A percentile compares a stretch with the other conserved stretches of the same genome.
phyloP scores from a whole-genome alignment of 2,329 filamentous ascomycete species.

The Alternaria dauci region DNA sequence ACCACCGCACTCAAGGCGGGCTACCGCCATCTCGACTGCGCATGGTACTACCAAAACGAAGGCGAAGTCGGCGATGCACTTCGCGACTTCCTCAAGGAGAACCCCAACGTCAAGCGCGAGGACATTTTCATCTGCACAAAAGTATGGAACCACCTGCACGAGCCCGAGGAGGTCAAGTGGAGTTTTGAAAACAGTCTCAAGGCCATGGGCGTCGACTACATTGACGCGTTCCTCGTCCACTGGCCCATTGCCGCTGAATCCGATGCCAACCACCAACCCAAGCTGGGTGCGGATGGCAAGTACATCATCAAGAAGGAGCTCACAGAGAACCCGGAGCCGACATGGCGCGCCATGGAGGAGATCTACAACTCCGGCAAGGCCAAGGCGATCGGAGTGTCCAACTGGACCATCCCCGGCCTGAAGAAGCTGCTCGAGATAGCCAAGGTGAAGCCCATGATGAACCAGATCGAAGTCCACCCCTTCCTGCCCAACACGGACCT shows the following conservation, averaged over 20 bases:
- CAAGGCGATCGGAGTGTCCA: constrained; percentile 75
- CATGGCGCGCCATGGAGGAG: constrained; percentile 73
- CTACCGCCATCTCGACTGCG: constrained; percentile 73
- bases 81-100: constrained; percentile 63
- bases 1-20: constrained; percentile 66
- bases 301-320: constrained; percentile 71
- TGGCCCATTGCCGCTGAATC: constrained; percentile 62
- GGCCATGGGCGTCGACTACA: constrained; percentile 68
- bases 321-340: constrained; percentile 71
- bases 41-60: constrained; percentile 77
- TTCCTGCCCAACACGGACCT: constrained; percentile 72
- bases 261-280: constrained; percentile 62
- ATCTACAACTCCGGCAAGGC: constrained; percentile 68
- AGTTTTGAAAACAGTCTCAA: constrained; percentile 68
- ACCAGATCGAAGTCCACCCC: constrained; percentile 79
- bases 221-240: constrained; percentile 77
- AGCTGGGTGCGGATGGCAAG: constrained; percentile 63
- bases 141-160: constrained; percentile 66
- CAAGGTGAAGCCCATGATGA: constrained; percentile 72
- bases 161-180: constrained; percentile 67
- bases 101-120: constrained; percentile 63
- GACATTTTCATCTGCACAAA: constrained; percentile 80
- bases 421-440: constrained; percentile 73
- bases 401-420: constrained; percentile 73
- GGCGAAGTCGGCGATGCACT: constrained; percentile 73